Conservation (phyloP, 345 rosid species). For the Raphanus sativus region DNA sequence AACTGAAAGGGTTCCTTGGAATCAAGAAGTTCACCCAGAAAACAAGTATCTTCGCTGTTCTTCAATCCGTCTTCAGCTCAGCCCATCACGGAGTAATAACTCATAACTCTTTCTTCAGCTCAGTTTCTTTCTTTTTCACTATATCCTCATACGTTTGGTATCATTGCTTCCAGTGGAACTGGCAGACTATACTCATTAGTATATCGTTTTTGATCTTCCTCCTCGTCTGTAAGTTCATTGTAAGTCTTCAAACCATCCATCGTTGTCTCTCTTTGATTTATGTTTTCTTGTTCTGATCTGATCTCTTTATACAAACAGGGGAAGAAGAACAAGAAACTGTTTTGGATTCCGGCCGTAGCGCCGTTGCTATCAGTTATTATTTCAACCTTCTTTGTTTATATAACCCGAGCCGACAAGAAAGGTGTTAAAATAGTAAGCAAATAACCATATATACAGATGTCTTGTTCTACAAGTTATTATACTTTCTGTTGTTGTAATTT, state of each 20-base stretch:
- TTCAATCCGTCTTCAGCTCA: conserved; percentile 36
- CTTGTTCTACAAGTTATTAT: neutral
- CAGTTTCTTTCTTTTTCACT: neutral
- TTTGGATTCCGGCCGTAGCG: conserved; percentile 91
- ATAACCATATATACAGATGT: neutral
- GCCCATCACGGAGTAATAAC: conserved; percentile 38
- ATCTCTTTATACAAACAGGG: conserved; percentile 50
- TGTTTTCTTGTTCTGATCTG: neutral
- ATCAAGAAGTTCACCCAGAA: conserved; percentile 66
- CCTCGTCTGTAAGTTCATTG: conserved; percentile 65
- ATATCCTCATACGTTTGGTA: neutral
- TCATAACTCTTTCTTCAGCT: neutral
- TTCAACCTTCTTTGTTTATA: conserved; percentile 74
- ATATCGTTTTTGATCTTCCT: conserved; percentile 72
- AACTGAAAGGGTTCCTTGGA: conserved; percentile 89
- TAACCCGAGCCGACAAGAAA: conserved; percentile 74
- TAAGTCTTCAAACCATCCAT: conserved; percentile 36
- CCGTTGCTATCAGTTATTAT: conserved; percentile 72
- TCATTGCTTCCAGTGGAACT: conserved; percentile 75
- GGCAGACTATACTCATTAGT: conserved; percentile 82
- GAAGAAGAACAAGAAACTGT: conserved; percentile 68
- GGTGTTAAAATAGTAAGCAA: conserved; percentile 76
- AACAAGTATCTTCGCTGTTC: conserved; percentile 49
- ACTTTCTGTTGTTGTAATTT: neutral
- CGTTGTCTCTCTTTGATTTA: neutral